These are phyloP conservation scores for Calycina herbarum DNA, from an alignment of 2,329 filamentous ascomycete genomes.

Conservation along the genomic window DNA sequence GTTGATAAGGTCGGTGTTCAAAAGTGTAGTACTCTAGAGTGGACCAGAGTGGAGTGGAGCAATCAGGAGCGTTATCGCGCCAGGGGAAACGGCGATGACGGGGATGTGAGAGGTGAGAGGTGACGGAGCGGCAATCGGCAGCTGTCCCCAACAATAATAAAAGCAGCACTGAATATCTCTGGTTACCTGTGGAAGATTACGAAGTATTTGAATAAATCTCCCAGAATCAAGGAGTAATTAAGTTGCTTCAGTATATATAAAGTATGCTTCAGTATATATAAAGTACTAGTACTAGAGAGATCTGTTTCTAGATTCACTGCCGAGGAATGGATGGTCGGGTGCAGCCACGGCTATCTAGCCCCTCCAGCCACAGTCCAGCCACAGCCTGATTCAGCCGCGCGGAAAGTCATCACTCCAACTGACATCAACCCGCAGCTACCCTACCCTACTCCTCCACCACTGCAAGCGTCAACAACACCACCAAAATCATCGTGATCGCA, in stretches of 20 bases:
- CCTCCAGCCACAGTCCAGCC: neutral
- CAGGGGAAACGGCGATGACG: neutral
- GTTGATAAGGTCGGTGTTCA: conserved; percentile 2
- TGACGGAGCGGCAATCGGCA: too few relatives aligned
- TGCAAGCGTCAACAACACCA: neutral
- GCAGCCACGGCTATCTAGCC: neutral
- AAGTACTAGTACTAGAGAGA: neutral
- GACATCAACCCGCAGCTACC: conserved; percentile 2
- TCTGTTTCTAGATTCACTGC: neutral
- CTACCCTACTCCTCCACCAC: neutral
- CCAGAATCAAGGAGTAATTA: too few relatives aligned
- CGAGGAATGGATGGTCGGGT: neutral
- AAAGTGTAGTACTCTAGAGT: neutral
- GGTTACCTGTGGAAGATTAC: neutral
- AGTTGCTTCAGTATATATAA: too few relatives aligned
- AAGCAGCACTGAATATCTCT: neutral
- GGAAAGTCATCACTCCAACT: neutral
- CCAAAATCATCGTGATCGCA: neutral
- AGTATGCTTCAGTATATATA: too few relatives aligned
- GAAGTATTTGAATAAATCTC: too few relatives aligned
- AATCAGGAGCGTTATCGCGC: conserved; percentile 6
- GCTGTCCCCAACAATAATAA: neutral
- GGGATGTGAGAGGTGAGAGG: neutral
- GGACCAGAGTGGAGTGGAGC: neutral
- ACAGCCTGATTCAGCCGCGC: conserved; percentile 4